Evolutionary conservation across 2,329 filamentous ascomycete genomes (phyloP), one percentile per base, ranked within the genome.

Genomic region (Camillea tinctor): DNA sequence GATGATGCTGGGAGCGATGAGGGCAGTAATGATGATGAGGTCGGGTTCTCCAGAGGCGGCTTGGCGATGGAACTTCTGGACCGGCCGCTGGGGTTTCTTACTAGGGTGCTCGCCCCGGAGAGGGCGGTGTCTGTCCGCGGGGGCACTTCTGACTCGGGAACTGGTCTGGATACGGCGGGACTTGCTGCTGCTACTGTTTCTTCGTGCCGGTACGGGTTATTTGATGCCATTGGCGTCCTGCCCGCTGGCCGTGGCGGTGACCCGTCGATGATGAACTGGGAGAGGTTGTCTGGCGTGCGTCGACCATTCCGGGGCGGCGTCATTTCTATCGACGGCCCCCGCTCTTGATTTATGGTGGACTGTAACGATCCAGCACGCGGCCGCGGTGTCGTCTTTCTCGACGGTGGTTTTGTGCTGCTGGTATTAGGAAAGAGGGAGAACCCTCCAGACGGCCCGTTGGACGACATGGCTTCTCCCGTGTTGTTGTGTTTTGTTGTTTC

Each of bases 341-440:
- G 69, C 55, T 66, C 66, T 52, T 65, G 64, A 53, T 64, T 65
- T 2, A 50, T 53, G 48, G 70, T 53, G 40, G 70, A 72, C 52
- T 71, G 69, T 20, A 70, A 66, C 44, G 71, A 69, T 15, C 55
- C 63, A 50, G 67, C 64, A 52, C 70, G 71, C 40, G 71, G 67
- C 55, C 65, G 66, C n/a, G 78, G 73, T 1, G 75, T 75, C 54
- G 79, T 78, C 61, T 75, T 81, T 63, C 80, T 73, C 22, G 78
- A 76, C 55, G 78, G 76, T 20, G 79, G 75, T 60, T 77, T 76
- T 51, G 70, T 68, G 11, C 59, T 36, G 64, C 72, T 80, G 21
- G 82, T 78, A 64, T 77, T 85, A 24, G 84, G 83, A 67, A 86
- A 86, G 61, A 86, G 79, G 61, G 84, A 86, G 72, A 86, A 84